These are phyloP conservation scores for Suillus alpinus DNA, from an alignment of 768 basidiomycete species.

Conservation along the genomic window DNA sequence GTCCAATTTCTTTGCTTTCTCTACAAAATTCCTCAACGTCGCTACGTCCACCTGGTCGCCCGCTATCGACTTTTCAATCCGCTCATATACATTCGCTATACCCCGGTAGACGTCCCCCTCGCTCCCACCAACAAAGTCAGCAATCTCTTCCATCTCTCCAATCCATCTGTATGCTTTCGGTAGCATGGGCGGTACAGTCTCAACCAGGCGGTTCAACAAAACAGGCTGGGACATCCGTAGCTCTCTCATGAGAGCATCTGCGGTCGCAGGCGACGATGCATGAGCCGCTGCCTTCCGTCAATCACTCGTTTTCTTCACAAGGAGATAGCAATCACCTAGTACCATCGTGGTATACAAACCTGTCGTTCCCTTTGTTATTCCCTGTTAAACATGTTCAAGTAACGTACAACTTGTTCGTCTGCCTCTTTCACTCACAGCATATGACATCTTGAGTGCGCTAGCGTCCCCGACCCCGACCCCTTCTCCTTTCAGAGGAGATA, in stretches of 20 bases:
- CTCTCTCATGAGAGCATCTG: slow-evolving; percentile 53
- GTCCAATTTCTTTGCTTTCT: slow-evolving; percentile 36
- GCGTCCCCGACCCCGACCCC: slow-evolving; percentile 53
- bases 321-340: slow-evolving; percentile 35
- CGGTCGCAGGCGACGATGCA: slow-evolving; percentile 57
- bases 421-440: slow-evolving; percentile 43
- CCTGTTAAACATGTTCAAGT: slow-evolving; percentile 30
- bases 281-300: slow-evolving; percentile 42
- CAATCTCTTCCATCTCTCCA: slow-evolving; percentile 65
- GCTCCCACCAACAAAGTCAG: slow-evolving; percentile 46
- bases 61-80: slow-evolving; percentile 40
- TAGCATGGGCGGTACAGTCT: slow-evolving; percentile 45
- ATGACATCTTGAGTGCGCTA: slow-evolving; percentile 64
- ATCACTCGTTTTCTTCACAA: slow-evolving; percentile 3
- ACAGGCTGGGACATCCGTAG: slow-evolving; percentile 44
- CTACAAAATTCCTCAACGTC: slow-evolving; percentile 42
- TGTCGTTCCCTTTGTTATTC: slow-evolving; percentile 53
- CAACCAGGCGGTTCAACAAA: slow-evolving; percentile 39
- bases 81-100: slow-evolving; percentile 42
- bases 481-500: slow-evolving; percentile 44
- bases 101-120: slow-evolving; percentile 48
- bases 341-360: slow-evolving; percentile 57
- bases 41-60: slow-evolving; percentile 38
- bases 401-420: not conserved
- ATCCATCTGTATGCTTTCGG: slow-evolving; percentile 65